These are phyloP conservation scores for Zygosaccharomyces pseudorouxii DNA, from an alignment of 805 yeast species.

Conservation along the genomic window DNA sequence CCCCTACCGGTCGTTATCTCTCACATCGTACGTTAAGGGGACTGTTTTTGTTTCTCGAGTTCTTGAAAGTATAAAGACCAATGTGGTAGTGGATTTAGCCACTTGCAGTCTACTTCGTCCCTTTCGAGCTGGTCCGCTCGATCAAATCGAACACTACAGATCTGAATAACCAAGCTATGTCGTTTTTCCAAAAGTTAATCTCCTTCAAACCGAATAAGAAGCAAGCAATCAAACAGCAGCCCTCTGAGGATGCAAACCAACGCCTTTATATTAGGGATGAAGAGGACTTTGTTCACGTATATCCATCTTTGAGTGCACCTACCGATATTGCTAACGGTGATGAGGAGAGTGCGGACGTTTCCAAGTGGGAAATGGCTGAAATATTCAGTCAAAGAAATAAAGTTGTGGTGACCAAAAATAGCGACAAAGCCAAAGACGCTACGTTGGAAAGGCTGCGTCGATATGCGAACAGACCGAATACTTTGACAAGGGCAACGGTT, in stretches of 20 bases:
- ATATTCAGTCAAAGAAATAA: conserved; percentile 8
- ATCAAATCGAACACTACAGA: neutral
- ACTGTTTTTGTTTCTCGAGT: conserved; percentile 5
- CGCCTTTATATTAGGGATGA: conserved; percentile 13
- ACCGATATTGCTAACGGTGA: conserved; percentile 2
- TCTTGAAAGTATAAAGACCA: conserved; percentile 2
- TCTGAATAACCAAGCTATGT: neutral
- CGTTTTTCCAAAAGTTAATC: conserved; percentile 1
- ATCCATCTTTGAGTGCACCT: neutral
- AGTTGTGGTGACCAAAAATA: neutral
- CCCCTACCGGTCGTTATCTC: neutral
- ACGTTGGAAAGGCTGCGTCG: neutral
- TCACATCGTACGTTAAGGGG: conserved; percentile 6
- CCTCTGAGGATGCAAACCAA: neutral
- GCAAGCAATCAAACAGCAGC: conserved; percentile 4
- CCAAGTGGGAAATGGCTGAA: conserved; percentile 25
- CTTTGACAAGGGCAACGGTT: conserved; percentile 1
- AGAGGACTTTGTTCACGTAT: conserved; percentile 17
- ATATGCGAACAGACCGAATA: neutral
- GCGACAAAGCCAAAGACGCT: neutral
- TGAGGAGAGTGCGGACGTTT: conserved; percentile 21
- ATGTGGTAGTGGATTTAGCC: neutral
- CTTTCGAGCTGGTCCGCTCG: neutral
- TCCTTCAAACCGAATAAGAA: conserved; percentile 4
- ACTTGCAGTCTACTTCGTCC: neutral